Percentiles rank a stretch among this genome's conserved stretches.
These are phyloP conservation scores for Leptographium radiaticola DNA, from an alignment of 2,329 filamentous ascomycete species.

Conservation along the genomic window DNA sequence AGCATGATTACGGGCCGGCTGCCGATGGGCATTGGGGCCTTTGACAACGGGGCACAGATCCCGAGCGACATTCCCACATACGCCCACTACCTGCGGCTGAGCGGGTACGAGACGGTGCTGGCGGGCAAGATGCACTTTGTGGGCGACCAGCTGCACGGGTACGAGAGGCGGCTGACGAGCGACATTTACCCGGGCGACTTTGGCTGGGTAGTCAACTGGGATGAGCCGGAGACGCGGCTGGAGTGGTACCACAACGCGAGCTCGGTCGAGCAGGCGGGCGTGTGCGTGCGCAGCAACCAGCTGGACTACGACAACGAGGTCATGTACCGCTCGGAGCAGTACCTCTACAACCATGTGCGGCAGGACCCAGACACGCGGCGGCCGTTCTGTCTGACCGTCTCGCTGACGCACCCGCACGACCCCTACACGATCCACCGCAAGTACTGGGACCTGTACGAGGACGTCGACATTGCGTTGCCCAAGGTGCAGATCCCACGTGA, in stretches of 20 bases:
- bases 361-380: slow-evolving; percentile 56
- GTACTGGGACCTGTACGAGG: slow-evolving; percentile 88
- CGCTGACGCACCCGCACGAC: slow-evolving; percentile 87
- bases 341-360: slow-evolving; percentile 82
- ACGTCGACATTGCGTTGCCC: slow-evolving; percentile 73
- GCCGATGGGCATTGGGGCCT: slow-evolving; percentile 82
- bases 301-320: slow-evolving; percentile 94
- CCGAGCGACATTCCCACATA: slow-evolving; percentile 79
- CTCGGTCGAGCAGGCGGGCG: slow-evolving; percentile 80
- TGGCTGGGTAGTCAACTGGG: slow-evolving; percentile 93
- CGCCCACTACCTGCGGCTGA: slow-evolving; percentile 74
- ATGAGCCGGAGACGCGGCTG: slow-evolving; percentile 69
- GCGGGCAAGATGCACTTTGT: slow-evolving; percentile 98
- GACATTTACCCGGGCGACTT: slow-evolving; percentile 94
- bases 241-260: slow-evolving; percentile 97
- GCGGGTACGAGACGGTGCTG: slow-evolving; percentile 79
- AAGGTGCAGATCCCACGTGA: slow-evolving; percentile 66
- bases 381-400: slow-evolving; percentile 81
- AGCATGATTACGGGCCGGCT: slow-evolving; percentile 88
- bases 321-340: slow-evolving; percentile 83
- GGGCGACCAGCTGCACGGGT: slow-evolving; percentile 87
- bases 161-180: slow-evolving; percentile 82
- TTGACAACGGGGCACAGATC: slow-evolving; percentile 81
- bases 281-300: slow-evolving; percentile 85
- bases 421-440: slow-evolving; percentile 89